A percentile compares a stretch with the other conserved stretches of the same genome.
Evolutionary conservation across 352 stramenopile genomes (phyloP).

Genomic region (Phytopythium vexans): DNA sequence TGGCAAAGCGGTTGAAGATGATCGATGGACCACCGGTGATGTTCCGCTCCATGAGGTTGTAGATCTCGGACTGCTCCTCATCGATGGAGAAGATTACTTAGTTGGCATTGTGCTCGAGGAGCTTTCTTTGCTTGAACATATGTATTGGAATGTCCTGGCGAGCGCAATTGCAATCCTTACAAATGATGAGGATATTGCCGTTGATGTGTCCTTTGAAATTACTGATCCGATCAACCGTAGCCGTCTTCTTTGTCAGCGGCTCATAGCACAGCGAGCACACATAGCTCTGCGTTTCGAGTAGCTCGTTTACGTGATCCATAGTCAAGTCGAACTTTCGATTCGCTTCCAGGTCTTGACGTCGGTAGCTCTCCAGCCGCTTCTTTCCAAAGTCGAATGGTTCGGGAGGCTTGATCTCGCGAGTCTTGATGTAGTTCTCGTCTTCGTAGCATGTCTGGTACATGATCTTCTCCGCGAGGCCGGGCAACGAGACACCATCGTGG

Average conservation of each 20-base stretch:
- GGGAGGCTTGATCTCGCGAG: conserved; percentile 2
- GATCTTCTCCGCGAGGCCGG: no score
- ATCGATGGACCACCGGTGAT: conserved; percentile 20
- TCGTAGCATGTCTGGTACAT: conserved; percentile 25
- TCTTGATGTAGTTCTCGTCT: conserved; percentile 11
- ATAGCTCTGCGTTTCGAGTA: conserved; percentile 21
- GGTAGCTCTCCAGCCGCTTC: conserved; percentile 14
- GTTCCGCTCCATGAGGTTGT: conserved; percentile 13
- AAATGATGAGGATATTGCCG: conserved; percentile 15
- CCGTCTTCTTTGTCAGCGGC: conserved; percentile 14
- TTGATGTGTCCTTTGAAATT: conserved; percentile 8
- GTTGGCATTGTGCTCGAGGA: conserved; percentile 15
- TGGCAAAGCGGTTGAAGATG: conserved; percentile 18
- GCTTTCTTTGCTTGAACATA: conserved; percentile 13
- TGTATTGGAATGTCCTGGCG: conserved; percentile 15
- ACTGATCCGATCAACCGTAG: conserved; percentile 22
- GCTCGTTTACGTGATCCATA: conserved; percentile 11
- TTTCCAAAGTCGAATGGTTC: conserved; percentile 15
- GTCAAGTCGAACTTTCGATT: conserved; percentile 16
- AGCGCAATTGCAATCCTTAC: conserved; percentile 10
- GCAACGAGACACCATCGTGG: conserved; percentile 15
- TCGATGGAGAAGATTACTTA: conserved; percentile 16
- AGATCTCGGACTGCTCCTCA: conserved; percentile 15
- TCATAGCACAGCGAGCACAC: conserved; percentile 16
- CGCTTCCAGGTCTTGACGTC: conserved; percentile 15